Conservation (phyloP, 768 basidiomycete genomes). For the Auriscalpium vulgare region DNA sequence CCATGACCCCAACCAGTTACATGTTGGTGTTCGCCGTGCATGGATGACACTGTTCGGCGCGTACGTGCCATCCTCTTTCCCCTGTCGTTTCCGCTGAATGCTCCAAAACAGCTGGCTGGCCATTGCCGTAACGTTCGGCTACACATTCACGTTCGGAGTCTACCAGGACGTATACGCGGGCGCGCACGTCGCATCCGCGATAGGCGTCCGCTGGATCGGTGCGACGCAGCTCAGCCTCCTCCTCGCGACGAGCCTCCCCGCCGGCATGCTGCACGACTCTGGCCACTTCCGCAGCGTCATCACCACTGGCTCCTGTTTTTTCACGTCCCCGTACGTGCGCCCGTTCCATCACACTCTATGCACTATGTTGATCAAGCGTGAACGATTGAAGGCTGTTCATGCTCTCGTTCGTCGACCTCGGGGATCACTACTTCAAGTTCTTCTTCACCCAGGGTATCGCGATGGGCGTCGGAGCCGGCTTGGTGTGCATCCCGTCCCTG, state of each 20-base stretch:
- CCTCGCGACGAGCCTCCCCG: constrained; percentile 31
- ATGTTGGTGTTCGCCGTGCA: neutral
- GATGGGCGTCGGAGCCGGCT: constrained; percentile 38
- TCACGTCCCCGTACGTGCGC: constrained; percentile 19
- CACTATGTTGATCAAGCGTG: neutral
- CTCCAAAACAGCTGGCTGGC: neutral
- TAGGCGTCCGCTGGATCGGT: constrained; percentile 38
- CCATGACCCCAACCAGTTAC: too few relatives aligned
- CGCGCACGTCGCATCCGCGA: neutral
- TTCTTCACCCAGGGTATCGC: constrained; percentile 45
- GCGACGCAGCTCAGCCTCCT: constrained; percentile 40
- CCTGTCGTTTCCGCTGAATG: neutral
- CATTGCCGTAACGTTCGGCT: constrained; percentile 10
- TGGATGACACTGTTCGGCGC: constrained; percentile 1
- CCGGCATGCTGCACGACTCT: constrained; percentile 36
- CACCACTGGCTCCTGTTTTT: constrained; percentile 15
- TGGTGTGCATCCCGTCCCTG: constrained; percentile 39
- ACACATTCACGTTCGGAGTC: constrained; percentile 10
- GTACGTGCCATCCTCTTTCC: neutral
- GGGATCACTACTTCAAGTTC: constrained; percentile 37
- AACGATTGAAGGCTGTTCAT: constrained; percentile 16
- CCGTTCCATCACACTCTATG: constrained; percentile 12
- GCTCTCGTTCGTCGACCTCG: constrained; percentile 22
- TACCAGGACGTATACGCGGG: constrained; percentile 13
- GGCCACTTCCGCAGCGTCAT: constrained; percentile 38